Evolutionary conservation across 2,329 filamentous ascomycete species (phyloP).

Genomic region (Verticillium longisporum): DNA sequence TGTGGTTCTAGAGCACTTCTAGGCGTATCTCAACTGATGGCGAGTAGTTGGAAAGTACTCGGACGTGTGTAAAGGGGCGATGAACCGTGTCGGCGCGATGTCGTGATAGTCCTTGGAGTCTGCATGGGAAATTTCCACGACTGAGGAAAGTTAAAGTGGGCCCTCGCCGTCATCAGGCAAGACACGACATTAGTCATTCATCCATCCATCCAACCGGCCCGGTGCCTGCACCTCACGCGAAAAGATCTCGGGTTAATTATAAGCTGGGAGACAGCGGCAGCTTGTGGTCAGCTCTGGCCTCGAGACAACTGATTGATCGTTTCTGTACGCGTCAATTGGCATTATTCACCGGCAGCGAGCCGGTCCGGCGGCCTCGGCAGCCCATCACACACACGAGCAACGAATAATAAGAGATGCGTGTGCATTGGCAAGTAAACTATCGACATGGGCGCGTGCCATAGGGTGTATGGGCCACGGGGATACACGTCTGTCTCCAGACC

Average conservation of each 20-base stretch:
- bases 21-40: not conserved
- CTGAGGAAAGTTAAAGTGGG: not conserved
- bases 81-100: not conserved
- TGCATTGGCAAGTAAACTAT: not conserved
- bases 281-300: too few species aligned
- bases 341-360: not conserved
- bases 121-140: not conserved
- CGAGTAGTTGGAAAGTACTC: not conserved
- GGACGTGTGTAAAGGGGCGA: not conserved
- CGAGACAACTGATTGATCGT: not conserved
- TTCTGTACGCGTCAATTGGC: not conserved
- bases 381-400: not conserved
- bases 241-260: not conserved
- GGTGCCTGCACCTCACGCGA: not conserved
- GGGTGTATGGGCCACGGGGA: not conserved
- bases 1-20: not conserved
- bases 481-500: not conserved
- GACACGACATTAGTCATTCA: not conserved
- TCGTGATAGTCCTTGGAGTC: not conserved
- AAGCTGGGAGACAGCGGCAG: not conserved
- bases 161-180: not conserved
- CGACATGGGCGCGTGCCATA: not conserved
- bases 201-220: not conserved
- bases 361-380: not conserved
- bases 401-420: not conserved